Conservation (phyloP, 1,284 basidiomycete genomes). For the Ceratobasidium sp. region DNA sequence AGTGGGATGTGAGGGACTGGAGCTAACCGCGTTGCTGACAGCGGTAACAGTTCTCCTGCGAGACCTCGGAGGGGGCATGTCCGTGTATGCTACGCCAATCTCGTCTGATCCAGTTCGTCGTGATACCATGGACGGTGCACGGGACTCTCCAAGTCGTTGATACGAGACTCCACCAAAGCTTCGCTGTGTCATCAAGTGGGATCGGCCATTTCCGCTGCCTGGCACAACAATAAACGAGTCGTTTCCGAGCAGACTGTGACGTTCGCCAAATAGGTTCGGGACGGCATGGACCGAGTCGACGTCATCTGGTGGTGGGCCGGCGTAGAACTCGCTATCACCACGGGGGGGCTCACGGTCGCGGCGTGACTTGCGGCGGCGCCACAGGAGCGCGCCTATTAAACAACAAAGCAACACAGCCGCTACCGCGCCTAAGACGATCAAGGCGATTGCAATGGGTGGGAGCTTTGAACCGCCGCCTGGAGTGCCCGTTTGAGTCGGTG, state of each 20-base stretch:
- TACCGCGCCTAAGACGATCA: constrained; percentile 18
- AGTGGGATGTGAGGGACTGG: constrained; percentile 32
- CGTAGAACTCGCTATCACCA: constrained; percentile 34
- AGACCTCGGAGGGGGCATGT: constrained; percentile 14
- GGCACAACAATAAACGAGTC: constrained; percentile 28
- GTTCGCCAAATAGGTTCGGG: constrained; percentile 9
- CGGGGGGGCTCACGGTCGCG: constrained; percentile 15
- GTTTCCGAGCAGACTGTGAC: constrained; percentile 27
- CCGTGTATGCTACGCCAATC: constrained; percentile 33
- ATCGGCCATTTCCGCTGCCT: not conserved
- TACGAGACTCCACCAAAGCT: constrained; percentile 29
- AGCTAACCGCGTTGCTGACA: constrained; percentile 17
- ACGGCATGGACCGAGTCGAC: constrained; percentile 21
- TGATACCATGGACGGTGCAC: not conserved
- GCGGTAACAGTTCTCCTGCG: constrained; percentile 22
- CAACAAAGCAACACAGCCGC: constrained; percentile 23
- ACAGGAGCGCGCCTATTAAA: constrained; percentile 16
- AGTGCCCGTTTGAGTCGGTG: not conserved
- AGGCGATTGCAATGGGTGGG: constrained; percentile 17
- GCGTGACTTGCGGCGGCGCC: constrained; percentile 23
- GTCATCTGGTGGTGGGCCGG: constrained; percentile 13
- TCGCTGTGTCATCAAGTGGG: constrained; percentile 19
- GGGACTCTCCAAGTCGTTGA: constrained; percentile 21
- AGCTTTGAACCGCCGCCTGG: not conserved
- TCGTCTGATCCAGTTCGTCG: constrained; percentile 19